Base-by-base conservation (phyloP, 2,329 filamentous ascomycete species). In the Orbilia blumenaviensis region DNA sequence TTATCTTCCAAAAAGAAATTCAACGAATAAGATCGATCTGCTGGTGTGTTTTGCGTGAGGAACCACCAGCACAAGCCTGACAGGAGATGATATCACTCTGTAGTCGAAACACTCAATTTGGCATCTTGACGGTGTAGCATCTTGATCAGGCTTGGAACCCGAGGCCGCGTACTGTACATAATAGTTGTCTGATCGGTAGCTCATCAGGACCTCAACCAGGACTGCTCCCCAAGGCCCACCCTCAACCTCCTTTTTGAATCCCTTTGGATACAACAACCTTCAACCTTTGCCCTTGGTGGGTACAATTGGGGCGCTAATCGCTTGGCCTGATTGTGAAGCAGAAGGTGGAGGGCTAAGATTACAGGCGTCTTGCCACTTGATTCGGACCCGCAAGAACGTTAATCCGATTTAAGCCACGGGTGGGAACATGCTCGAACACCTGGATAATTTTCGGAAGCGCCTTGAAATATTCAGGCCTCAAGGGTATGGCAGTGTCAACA, bases 351-450 rank as follows among this genome's bases (percentile, higher is more conserved):
- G n/a, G 29, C 14, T 64, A 46, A 71, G 32, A 63, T 64, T 72
- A 21, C 67, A 60, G 67, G 60, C 46, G 60, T 18, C 56, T 71
- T 41, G 32, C 46, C 64, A 58, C 58, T 44, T n/a, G n/a, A n/a
- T n/a, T n/a, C 42, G 54, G 42, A 32, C 48, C 46, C 69, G 69
- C 62, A 74, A 62, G 25, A 74, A 74, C 62, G 16, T 62, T 74
- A 67, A 74, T 74, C 69, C 69, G 69, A 54, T 66, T 74, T 62
- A 60, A 74, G 69, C 62, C 69, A 66, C 54, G 42, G 66, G 21
- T 48, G 63, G n/a, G n/a, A n/a, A n/a, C n/a, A n/a, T n/a, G n/a
- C n/a, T n/a, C n/a, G n/a, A n/a, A n/a, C n/a, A n/a, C n/a, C n/a
- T n/a, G n/a, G n/a, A 58, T 41, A 27, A 27, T 42, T 38, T 58